Evolutionary conservation across 768 basidiomycete genomes (phyloP), one percentile per base, ranked within the genome.

Genomic region (Tephrocybe sp.): DNA sequence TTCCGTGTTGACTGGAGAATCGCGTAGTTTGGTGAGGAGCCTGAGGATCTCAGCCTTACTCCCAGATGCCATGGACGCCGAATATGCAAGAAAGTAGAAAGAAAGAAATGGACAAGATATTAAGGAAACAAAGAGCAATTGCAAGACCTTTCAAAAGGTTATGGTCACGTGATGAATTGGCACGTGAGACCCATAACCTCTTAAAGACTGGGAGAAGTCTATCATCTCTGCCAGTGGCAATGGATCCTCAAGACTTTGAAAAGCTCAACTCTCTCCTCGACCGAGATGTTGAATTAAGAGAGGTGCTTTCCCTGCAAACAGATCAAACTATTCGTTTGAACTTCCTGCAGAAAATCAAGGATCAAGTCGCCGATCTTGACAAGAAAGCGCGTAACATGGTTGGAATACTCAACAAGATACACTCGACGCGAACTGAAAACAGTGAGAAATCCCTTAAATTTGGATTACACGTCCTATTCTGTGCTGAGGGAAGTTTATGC

Each of bases 391-490:
- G 90, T 14, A 75, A 74, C 3, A 83, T 90, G 73, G 72, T 79
- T n/a, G 87, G 87, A n/a, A 63, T 82, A 36, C 72, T 92, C 48
- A 90, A 87, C 71, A 87, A 81, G 58, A 82, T 92, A 11, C 90
- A 92, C 60, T 89, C 87, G 5, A 92, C 89, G 3, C 79, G 81
- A 6, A 61, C 72, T 3, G 69, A 76, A 40, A 72, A 77, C 47
- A 72, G 89, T 91, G 63, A 65, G 78, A 68, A 22, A 34, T 33
- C 47, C 44, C 45, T 49, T 31, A 13, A 39, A 5, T 10, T 26
- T 13, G 31, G 13, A n/a, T 16, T 8, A 4, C 22, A 41, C 11
- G 13, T 36, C 14, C 49, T 2, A 42, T 39, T 52, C n/a, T 44
- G n/a, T 26, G 43, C 51, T 40, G 35, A 19, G 44, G 48, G 40